phyloP scores from a whole-genome alignment of 768 basidiomycete genomes.

The Auriscalpium microsporum region DNA sequence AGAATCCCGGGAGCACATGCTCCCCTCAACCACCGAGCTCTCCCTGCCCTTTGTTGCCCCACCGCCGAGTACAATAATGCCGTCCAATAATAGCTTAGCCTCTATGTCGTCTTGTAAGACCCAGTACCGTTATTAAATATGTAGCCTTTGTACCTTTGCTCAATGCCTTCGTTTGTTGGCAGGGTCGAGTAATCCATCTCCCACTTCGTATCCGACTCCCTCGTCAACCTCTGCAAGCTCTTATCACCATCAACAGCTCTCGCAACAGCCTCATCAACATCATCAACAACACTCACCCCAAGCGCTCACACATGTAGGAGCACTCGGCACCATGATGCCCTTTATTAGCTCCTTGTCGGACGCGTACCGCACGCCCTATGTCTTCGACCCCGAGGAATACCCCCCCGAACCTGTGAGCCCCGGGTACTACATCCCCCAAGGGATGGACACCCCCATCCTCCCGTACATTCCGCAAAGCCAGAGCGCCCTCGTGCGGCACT shows the following conservation, averaged over 20 bases:
- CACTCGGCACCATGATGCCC: neutral
- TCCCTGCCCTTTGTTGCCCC: constrained; percentile 14
- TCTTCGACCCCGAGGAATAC: constrained; percentile 13
- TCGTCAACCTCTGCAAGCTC: constrained; percentile 4
- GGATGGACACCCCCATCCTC: constrained; percentile 13
- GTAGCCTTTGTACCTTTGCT: constrained; percentile 55
- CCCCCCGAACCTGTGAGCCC: constrained; percentile 4
- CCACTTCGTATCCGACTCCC: constrained; percentile 13
- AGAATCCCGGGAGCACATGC: constrained; percentile 8
- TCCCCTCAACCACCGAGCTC: constrained; percentile 8
- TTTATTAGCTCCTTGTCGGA: constrained; percentile 9
- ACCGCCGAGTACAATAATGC: constrained; percentile 30
- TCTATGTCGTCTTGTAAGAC: constrained; percentile 52
- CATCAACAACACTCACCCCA: no score
- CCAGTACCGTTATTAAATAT: constrained; percentile 62
- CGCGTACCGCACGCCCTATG: constrained; percentile 11
- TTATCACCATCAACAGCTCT: neutral
- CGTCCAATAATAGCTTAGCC: constrained; percentile 46
- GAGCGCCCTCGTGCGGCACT: constrained; percentile 31
- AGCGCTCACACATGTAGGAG: no score
- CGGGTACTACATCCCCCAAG: constrained; percentile 14
- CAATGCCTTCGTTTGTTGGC: constrained; percentile 50
- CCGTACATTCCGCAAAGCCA: constrained; percentile 18
- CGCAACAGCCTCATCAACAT: neutral
- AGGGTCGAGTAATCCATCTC: constrained; percentile 30